These are phyloP conservation scores for Macrolepiota fuliginosa DNA, from an alignment of 768 basidiomycete species.

Conservation along the genomic window DNA sequence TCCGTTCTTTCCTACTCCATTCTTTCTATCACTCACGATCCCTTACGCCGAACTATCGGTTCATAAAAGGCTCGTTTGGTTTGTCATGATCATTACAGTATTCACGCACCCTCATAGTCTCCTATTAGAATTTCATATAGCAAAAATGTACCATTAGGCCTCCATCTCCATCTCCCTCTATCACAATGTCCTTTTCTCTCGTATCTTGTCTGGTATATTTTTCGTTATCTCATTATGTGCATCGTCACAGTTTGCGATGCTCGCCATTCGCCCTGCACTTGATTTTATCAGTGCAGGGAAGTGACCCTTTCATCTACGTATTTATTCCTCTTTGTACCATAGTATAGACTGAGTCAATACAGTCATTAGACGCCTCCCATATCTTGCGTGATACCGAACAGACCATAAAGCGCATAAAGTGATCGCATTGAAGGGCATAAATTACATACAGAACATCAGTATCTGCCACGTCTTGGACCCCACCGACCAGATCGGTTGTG, in stretches of 20 bases:
- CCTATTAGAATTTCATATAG: not conserved
- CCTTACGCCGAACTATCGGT: not conserved
- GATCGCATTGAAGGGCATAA: not conserved
- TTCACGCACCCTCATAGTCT: not conserved
- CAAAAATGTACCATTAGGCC: slow-evolving; percentile 10
- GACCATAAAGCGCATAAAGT: not conserved
- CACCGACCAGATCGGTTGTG: slow-evolving; percentile 9
- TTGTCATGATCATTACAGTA: not conserved
- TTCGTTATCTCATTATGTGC: not conserved
- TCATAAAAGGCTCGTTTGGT: not conserved
- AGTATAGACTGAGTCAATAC: not conserved
- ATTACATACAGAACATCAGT: not conserved
- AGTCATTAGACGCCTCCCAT: not conserved
- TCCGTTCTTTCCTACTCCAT: not conserved
- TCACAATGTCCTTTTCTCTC: not conserved
- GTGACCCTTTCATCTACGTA: not conserved
- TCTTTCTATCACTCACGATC: not conserved
- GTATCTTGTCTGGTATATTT: not conserved
- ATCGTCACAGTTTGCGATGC: slow-evolving; percentile 12
- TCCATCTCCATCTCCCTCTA: not conserved
- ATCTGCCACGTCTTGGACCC: slow-evolving; percentile 12
- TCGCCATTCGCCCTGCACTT: not conserved
- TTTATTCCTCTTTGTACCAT: not conserved
- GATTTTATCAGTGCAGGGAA: not conserved
- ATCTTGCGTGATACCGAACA: not conserved